Evolutionary conservation across 805 yeast species (phyloP), one percentile per base, ranked within the genome.

Genomic region (Nakazawaea siamensis): DNA sequence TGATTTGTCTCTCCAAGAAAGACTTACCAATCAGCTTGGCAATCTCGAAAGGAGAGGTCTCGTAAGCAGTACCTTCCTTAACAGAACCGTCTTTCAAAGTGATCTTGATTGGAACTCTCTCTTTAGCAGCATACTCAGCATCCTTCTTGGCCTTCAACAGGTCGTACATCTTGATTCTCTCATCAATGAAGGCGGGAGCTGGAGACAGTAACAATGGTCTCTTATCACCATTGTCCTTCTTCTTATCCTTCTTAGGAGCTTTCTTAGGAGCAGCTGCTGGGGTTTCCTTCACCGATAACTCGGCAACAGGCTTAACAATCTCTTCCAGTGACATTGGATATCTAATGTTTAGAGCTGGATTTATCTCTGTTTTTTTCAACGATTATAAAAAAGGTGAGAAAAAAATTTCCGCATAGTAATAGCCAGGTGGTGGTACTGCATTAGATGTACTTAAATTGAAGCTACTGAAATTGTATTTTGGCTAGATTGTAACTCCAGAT

Each of bases 21-120:
- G 95, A 80, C 61, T 84, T 83, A 46, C 94, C 86, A 49, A 90
- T 87, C 38, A 59, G 76, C 48, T 68, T 70, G 34, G 97, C 97
- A 45, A 90, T 82, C 34, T 76, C 80, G 60, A 84, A 59, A 30
- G 98, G 98, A 18, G 87, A 66, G 33, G 97, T 87, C 58, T 88
- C 96, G 78, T 80, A 92, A 4, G 95, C 66, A 18, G 72, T 72
- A 42, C 85, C 98, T 47, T 71, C 80, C 57, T 81, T 79, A 39
- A 72, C 61, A 24, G 83, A 59, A 34, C 97, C 97, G 49, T 90
- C 97, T 55, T 81, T 84, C 58, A 90, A 68, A 35, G 94, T 82
- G 55, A 92, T 71, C 46, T 72, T 73, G 57, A 92, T 78, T 30
- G 85, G 70, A 18, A 35, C 42, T 42, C 74, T 61, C 41, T 65